phyloP scores from a whole-genome alignment of 176 grass and related monocot genomes.

The Areca catechu region DNA sequence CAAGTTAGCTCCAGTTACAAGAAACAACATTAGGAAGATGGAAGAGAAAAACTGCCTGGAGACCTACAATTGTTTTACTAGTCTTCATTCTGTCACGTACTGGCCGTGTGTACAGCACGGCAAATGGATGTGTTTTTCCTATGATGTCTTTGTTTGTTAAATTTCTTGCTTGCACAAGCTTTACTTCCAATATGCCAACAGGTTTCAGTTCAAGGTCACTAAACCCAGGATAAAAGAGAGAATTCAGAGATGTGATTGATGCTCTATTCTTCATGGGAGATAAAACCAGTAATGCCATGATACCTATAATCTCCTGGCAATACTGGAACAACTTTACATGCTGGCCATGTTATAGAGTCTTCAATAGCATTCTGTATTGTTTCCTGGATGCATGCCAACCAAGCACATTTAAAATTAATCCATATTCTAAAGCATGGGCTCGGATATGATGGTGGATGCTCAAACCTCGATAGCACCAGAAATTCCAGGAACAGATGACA shows the following conservation, averaged over 20 bases:
- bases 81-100: constrained; percentile 73
- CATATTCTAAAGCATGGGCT: constrained; percentile 2
- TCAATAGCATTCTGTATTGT: constrained; percentile 91
- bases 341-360: constrained; percentile 87
- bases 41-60: constrained; percentile 11
- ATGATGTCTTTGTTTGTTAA: constrained; percentile 88
- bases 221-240: constrained; percentile 11
- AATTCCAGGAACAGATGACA: constrained; percentile 97
- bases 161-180: constrained; percentile 90
- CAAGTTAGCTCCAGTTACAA: constrained; percentile 26
- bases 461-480: constrained; percentile 95
- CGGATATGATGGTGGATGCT: no score
- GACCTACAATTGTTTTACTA: constrained; percentile 95
- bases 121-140: constrained; percentile 87
- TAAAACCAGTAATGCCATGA: background rate
- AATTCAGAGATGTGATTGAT: constrained; percentile 11
- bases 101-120: constrained; percentile 67
- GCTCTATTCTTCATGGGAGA: background rate
- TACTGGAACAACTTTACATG: constrained; percentile 84
- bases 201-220: constrained; percentile 95
- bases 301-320: constrained; percentile 94
- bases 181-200: constrained; percentile 84
- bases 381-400: constrained; percentile 23
- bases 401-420: background rate
- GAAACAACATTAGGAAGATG: constrained; percentile 7